Conservation (phyloP, 495 filamentous ascomycete genomes). For the Rusavskia elegans region DNA sequence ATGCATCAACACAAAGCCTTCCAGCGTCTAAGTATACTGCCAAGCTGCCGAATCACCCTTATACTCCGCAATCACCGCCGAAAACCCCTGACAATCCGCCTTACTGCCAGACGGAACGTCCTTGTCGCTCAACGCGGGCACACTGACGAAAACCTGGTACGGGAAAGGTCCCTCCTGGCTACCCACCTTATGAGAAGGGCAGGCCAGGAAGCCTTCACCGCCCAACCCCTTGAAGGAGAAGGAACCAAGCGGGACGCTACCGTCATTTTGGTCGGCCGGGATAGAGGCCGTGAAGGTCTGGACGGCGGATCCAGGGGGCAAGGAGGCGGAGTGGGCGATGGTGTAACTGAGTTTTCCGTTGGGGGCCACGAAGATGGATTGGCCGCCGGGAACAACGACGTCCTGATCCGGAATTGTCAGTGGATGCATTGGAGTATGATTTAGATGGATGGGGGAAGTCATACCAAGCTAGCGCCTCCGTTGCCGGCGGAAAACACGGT, state of each 20-base stretch:
- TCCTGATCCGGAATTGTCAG: conserved; percentile 14
- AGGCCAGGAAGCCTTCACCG: conserved; percentile 27
- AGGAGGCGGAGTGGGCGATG: conserved; percentile 38
- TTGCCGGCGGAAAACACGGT: conserved; percentile 28
- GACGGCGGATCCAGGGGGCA: conserved; percentile 33
- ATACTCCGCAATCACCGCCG: conserved; percentile 18
- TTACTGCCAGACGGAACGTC: conserved; percentile 25
- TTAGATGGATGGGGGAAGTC: not conserved
- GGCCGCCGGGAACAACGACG: conserved; percentile 48
- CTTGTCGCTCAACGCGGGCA: conserved; percentile 17
- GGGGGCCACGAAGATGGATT: conserved; percentile 42
- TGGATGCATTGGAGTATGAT: not conserved
- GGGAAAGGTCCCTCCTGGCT: not conserved
- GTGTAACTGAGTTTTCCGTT: conserved; percentile 44
- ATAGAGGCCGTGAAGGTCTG: conserved; percentile 25
- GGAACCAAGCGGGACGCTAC: conserved; percentile 14
- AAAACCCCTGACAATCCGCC: conserved; percentile 25
- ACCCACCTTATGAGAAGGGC: conserved; percentile 17
- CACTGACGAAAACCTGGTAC: conserved; percentile 28
- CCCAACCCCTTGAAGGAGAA: conserved; percentile 20
- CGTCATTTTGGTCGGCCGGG: not conserved
- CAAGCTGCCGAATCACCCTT: conserved; percentile 18
- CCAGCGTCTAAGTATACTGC: conserved; percentile 24
- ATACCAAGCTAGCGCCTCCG: conserved; percentile 16
- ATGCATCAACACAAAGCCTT: too few species aligned